Conservation (phyloP, 2,329 filamentous ascomycete species). For the Fusarium dlaminii region DNA sequence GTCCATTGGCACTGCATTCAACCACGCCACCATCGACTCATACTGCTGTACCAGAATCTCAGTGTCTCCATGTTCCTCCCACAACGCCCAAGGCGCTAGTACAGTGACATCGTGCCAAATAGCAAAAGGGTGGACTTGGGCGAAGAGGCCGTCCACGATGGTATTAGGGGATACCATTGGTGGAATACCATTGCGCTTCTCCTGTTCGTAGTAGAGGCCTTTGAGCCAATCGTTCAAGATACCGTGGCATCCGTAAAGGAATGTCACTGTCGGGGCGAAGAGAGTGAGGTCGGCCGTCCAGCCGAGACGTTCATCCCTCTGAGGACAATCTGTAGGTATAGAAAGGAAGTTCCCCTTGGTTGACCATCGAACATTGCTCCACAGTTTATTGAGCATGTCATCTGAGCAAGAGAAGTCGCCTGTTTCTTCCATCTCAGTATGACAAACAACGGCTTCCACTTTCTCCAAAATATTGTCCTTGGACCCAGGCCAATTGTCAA, state of each 20-base stretch:
- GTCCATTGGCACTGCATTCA: neutral
- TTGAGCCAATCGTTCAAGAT: constrained; percentile 47
- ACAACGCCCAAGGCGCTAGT: neutral
- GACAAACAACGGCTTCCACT: constrained; percentile 49
- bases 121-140: neutral
- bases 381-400: constrained; percentile 60
- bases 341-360: constrained; percentile 68
- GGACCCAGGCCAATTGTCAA: constrained; percentile 51
- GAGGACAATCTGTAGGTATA: constrained; percentile 59
- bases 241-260: constrained; percentile 61
- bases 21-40: neutral
- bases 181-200: neutral
- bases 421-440: constrained; percentile 62
- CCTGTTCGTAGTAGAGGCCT: neutral
- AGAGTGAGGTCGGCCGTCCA: constrained; percentile 61
- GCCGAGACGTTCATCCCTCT: constrained; percentile 63
- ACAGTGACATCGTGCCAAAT: neutral
- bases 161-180: neutral
- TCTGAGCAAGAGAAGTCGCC: constrained; percentile 64
- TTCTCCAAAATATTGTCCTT: constrained; percentile 27
- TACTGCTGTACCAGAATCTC: neutral
- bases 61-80: fast-evolving
- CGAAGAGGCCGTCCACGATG: neutral
- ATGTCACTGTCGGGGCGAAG: constrained; percentile 61
- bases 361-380: constrained; percentile 63